Percentiles rank a stretch among this genome's conserved stretches.
Evolutionary conservation across 2,329 filamentous ascomycete species (phyloP).

Genomic region (Pseudogymnoascus sp.): DNA sequence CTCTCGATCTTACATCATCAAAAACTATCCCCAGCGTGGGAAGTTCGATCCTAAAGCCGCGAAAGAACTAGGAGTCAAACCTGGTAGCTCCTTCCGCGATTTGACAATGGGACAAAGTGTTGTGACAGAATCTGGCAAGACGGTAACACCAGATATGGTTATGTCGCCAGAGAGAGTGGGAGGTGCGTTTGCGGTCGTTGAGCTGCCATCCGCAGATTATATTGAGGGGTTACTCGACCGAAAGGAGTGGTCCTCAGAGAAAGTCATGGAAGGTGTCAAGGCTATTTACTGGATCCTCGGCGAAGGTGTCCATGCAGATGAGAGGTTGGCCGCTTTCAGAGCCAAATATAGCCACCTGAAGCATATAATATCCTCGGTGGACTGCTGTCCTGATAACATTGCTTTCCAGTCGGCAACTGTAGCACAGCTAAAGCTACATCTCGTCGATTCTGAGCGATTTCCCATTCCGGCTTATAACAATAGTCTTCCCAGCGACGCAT

Average conservation of each 20-base stretch:
- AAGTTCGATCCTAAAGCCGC: constrained; percentile 68
- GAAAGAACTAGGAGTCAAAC: constrained; percentile 53
- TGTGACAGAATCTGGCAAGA: constrained; percentile 52
- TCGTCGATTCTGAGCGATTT: constrained; percentile 68
- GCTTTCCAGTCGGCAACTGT: constrained; percentile 58
- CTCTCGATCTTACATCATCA: constrained; percentile 80
- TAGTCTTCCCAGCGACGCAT: not conserved
- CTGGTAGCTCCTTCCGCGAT: constrained; percentile 47
- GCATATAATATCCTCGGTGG: constrained; percentile 71
- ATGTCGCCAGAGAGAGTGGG: constrained; percentile 60
- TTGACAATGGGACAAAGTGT: constrained; percentile 60
- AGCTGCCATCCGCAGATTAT: constrained; percentile 65
- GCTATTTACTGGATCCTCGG: constrained; percentile 79
- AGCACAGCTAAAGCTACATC: constrained; percentile 60
- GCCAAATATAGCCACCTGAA: constrained; percentile 48
- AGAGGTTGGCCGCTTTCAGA: constrained; percentile 63
- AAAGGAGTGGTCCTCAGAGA: constrained; percentile 59
- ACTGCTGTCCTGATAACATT: constrained; percentile 69
- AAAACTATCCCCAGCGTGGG: constrained; percentile 66
- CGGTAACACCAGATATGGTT: constrained; percentile 81
- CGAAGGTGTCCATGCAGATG: constrained; percentile 53
- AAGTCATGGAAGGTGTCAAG: constrained; percentile 59
- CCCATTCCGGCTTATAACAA: constrained; percentile 60
- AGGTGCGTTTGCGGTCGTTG: constrained; percentile 68
- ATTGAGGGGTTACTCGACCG: constrained; percentile 61